Evolutionary conservation across 306 rosid species (phyloP), one percentile per base, ranked within the genome.

Genomic region (Lathyrus tuberosus): DNA sequence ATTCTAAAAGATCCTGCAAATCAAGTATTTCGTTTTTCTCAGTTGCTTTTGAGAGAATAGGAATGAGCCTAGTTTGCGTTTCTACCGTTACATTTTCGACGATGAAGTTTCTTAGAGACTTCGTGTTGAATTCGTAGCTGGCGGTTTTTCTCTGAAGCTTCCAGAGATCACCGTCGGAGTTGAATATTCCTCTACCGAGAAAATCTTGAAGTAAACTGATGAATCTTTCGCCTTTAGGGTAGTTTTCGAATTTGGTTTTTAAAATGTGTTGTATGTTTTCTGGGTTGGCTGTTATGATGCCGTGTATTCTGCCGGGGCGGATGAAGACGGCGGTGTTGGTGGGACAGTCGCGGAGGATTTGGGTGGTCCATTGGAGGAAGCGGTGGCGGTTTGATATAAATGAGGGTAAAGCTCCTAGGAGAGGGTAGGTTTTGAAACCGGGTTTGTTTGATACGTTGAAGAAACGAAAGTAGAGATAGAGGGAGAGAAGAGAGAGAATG

Each of bases 61-160:
- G 40, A 57, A 57, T 28, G 11, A 57, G 62, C 8, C 62, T 57
- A 0, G 62, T 57, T 57, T 57, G 40, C 1, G 62, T 57, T 28
- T 57, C 62, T 0, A 57, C 62, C 2, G 38, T 57, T 26, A 57
- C 62, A 2, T 57, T 57, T 57, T 57, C 18, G 2, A 57, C 18
- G 2, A 28, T 11, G 11, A 57, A 57, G 2, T 57, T 57, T 5
- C 62, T 15, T 6, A 57, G 2, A 3, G 62, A 57, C n/a, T 57
- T 57, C 0, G 62, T 57, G 40, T 57, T 57, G 17, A 57, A 57
- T 26, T 57, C 62, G 40, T 57, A 57, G 62, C 62, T 57, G 6
- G 62, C 62, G 1, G 62, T 57, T 57, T 57, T 57, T 28, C 62
- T 57, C 40, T 57, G 62, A 26, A 57, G 62, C 18, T 57, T 57